Conservation (phyloP, 371 early-diverging fungal genomes). For the Apophysomyces sp. region DNA sequence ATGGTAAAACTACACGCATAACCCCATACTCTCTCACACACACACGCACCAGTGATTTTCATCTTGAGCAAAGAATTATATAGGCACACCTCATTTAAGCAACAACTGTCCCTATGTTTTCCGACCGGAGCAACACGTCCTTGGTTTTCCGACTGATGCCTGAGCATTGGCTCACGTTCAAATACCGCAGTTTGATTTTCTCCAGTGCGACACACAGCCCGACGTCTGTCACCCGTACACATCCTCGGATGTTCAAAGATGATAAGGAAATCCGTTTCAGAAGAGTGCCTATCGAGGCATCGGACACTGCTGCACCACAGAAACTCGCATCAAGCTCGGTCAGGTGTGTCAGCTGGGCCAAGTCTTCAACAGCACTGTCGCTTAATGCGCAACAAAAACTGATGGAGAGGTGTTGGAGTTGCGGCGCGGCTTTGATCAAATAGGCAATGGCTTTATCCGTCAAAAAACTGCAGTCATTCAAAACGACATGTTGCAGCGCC, state of each 20-base stretch:
- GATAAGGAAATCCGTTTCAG: conserved; percentile 9
- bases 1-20: too few species aligned
- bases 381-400: conserved; percentile 84
- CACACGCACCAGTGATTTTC: too few species aligned
- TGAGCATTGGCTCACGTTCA: conserved; percentile 25
- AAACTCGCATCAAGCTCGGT: conserved; percentile 66
- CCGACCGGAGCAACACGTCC: neutral
- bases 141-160: conserved; percentile 4
- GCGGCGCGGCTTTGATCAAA: conserved; percentile 56
- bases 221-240: conserved; percentile 60
- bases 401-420: conserved; percentile 54
- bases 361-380: conserved; percentile 53
- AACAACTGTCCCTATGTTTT: neutral
- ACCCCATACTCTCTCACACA: too few species aligned
- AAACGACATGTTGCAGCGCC: conserved; percentile 50
- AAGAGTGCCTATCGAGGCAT: conserved; percentile 51
- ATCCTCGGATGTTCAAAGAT: conserved; percentile 41
- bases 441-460: conserved; percentile 65
- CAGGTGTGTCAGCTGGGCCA: conserved; percentile 48
- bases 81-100: neutral
- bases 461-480: conserved; percentile 80
- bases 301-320: conserved; percentile 79
- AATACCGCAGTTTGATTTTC: neutral
- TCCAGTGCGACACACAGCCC: conserved; percentile 41
- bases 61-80: too few species aligned